Percentiles rank a stretch among this genome's conserved stretches.
These are phyloP conservation scores for Fusarium bactridioides DNA, from an alignment of 2,329 filamentous ascomycete genomes.

Conservation along the genomic window DNA sequence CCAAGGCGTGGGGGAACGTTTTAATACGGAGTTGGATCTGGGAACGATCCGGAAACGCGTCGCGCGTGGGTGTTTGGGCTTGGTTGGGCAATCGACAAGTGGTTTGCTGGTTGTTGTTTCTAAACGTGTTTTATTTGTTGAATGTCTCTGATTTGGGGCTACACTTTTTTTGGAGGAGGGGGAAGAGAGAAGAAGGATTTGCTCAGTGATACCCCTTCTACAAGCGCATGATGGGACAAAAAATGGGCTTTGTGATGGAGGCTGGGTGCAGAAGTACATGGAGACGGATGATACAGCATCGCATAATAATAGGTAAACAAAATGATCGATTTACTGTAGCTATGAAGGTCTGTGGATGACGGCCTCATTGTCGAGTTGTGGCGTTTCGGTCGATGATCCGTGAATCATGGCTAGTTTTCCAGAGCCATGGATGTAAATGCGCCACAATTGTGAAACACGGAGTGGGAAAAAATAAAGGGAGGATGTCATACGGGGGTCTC, in stretches of 20 bases:
- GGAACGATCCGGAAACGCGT: slow-evolving; percentile 29
- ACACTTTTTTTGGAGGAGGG: neutral
- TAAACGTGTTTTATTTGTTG: slow-evolving; percentile 21
- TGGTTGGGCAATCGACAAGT: slow-evolving; percentile 28
- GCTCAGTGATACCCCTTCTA: slow-evolving; percentile 12
- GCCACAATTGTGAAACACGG: slow-evolving; percentile 23
- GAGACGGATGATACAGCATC: slow-evolving; percentile 13
- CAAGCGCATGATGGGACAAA: slow-evolving; percentile 10
- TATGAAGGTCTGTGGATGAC: neutral
- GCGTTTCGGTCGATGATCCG: neutral
- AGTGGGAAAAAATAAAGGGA: neutral
- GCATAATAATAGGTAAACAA: slow-evolving; percentile 14
- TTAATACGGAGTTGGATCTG: slow-evolving; percentile 28
- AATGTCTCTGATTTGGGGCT: slow-evolving; percentile 32
- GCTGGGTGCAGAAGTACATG: slow-evolving; percentile 2
- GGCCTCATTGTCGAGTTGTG: neutral
- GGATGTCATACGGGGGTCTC: slow-evolving; percentile 11
- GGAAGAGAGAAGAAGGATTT: neutral
- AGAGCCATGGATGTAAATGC: neutral
- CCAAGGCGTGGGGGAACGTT: slow-evolving; percentile 11
- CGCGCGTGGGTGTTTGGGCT: slow-evolving; percentile 30
- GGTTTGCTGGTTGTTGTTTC: slow-evolving; percentile 17
- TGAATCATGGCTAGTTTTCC: slow-evolving; percentile 11
- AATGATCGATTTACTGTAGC: neutral
- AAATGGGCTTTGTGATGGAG: slow-evolving; percentile 5